These are phyloP conservation scores for Fusarium stilboides DNA, from an alignment of 2,329 filamentous ascomycete species.

Conservation along the genomic window DNA sequence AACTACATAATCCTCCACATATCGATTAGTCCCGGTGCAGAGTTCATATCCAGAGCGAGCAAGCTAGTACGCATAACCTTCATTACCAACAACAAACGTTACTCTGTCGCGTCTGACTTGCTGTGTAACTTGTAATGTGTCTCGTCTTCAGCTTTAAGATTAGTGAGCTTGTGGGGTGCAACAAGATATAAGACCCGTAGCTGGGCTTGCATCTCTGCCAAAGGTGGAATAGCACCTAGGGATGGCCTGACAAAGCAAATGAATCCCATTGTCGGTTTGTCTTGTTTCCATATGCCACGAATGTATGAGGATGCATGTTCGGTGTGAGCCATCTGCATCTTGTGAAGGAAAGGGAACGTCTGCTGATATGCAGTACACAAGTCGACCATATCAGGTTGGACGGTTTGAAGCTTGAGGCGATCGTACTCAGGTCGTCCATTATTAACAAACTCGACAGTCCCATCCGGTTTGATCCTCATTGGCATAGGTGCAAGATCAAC, in stretches of 20 bases:
- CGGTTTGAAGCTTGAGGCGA: neutral
- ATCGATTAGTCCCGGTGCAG: neutral
- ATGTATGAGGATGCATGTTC: neutral
- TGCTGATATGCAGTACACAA: conserved; percentile 6
- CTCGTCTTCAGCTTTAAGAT: neutral
- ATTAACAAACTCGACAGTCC: neutral
- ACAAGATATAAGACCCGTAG: neutral
- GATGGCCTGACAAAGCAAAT: neutral
- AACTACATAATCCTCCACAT: neutral
- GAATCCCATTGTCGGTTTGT: rapidly evolving
- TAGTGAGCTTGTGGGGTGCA: neutral
- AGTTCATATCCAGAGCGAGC: neutral
- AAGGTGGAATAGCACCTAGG: neutral
- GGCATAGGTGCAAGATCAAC: conserved; percentile 1
- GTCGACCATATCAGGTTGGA: neutral
- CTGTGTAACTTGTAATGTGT: neutral
- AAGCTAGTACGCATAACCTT: neutral
- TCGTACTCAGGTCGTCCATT: conserved; percentile 2
- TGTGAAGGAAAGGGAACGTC: neutral
- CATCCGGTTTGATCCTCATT: rapidly evolving
- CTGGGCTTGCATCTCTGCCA: neutral
- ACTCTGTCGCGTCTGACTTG: neutral
- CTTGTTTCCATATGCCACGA: neutral
- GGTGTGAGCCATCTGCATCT: neutral
- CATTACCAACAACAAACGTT: neutral